Evolutionary conservation across 495 filamentous ascomycete species (phyloP), one percentile per base, ranked within the genome.

Genomic region (Bathelium albidoporum): DNA sequence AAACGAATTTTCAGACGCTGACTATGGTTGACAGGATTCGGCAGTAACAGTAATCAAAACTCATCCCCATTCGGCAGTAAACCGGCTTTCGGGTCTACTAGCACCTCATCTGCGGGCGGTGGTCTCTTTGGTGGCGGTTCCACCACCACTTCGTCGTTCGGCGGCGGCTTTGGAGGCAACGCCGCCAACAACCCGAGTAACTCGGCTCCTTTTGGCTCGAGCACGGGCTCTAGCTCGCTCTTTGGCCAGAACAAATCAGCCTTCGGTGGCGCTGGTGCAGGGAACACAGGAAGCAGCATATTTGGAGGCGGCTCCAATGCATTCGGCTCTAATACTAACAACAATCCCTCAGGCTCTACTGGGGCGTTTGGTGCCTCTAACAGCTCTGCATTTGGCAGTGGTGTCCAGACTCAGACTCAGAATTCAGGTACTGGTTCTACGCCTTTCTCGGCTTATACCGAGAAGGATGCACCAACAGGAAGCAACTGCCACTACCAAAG

Each of bases 401-500:
- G 55, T 41, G 58, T 45, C 20, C 32, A 72, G 59, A 59, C 59
- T 9, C 28, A 24, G 41, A 68, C 43, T 59, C 59, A 62, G 58
- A 82, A 66, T 76, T 77, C 69, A 78, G 86, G 94, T 59, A 98
- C 95, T 7, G 90, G 83, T 20, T 78, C 76, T 65, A 83, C 86
- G 24, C 85, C 87, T 7, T 98, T 96, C 75, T 77, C 81, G 53
- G 76, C 90, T 0, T 82, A 81, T 43, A 78, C 80, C n/a, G 94
- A 98, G 75, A 97, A 96, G 71, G 95, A 98, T 67, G 70, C 64
- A 26, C 61, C 53, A n/a, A 77, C 77, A 4, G 82, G 71, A 34
- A 77, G 80, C 49, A 87, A 79, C 60, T 89, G 88, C 70, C 81
- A 88, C 28, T 98, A 85, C 71, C 93, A 97, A 72, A 96, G 87